phyloP scores from a whole-genome alignment of 1,284 basidiomycete genomes.

The Ceratobasidium sp. region DNA sequence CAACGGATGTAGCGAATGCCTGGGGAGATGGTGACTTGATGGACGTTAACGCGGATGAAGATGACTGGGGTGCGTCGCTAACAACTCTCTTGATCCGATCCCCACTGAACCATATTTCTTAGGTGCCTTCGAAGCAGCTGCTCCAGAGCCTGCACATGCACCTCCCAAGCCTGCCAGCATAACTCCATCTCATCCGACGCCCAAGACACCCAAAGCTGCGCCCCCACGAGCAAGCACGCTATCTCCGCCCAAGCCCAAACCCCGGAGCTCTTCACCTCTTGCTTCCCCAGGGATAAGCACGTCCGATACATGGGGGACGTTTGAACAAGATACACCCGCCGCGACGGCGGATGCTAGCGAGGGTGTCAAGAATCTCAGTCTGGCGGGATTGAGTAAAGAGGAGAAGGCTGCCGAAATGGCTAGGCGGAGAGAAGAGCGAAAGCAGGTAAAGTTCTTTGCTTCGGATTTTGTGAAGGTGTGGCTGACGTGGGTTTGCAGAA shows the following conservation, averaged over 20 bases:
- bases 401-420: slow-evolving; percentile 91
- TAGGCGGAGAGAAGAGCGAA: slow-evolving; percentile 86
- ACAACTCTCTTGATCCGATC: slow-evolving; percentile 16
- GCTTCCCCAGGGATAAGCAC: slow-evolving; percentile 10
- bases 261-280: slow-evolving; percentile 31
- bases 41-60: slow-evolving; percentile 89
- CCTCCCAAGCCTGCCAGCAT: slow-evolving; percentile 7
- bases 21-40: slow-evolving; percentile 85
- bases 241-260: slow-evolving; percentile 33
- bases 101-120: slow-evolving; percentile 2
- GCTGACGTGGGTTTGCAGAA: slow-evolving; percentile 33
- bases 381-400: slow-evolving; percentile 74
- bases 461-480: slow-evolving; percentile 46
- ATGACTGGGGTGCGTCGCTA: slow-evolving; percentile 83
- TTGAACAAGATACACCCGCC: slow-evolving; percentile 45
- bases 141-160: slow-evolving; percentile 48
- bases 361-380: slow-evolving; percentile 52
- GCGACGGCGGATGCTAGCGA: slow-evolving; percentile 44
- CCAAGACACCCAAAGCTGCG: slow-evolving; percentile 19
- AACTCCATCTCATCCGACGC: slow-evolving; percentile 18
- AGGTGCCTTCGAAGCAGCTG: slow-evolving; percentile 88
- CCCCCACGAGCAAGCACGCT: slow-evolving; percentile 20
- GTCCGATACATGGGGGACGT: slow-evolving; percentile 41
- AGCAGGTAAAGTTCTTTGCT: slow-evolving; percentile 62
- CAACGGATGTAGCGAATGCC: slow-evolving; percentile 59